phyloP scores from a whole-genome alignment of 148 eudicot genomes.

The Fagopyrum esculentum region DNA sequence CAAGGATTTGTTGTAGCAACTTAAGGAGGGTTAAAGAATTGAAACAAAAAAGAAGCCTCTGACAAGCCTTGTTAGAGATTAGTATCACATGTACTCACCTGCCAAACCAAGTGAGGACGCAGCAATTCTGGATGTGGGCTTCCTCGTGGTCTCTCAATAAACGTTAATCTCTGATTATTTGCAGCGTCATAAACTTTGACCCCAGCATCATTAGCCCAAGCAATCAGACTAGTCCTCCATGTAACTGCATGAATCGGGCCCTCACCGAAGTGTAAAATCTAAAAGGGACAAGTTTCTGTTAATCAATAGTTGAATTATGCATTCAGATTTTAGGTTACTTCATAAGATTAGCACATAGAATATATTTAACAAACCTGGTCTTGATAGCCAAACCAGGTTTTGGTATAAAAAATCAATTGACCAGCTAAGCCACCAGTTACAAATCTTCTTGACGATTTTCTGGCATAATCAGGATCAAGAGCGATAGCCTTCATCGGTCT shows the following conservation, averaged over 20 bases:
- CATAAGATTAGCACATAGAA: constrained; percentile 13
- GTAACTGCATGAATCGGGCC: constrained; percentile 94
- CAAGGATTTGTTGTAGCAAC: neutral
- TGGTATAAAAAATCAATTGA: constrained; percentile 60
- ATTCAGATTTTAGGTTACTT: neutral
- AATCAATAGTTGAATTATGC: constrained; percentile 15
- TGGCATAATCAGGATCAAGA: constrained; percentile 85
- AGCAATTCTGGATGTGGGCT: constrained; percentile 92
- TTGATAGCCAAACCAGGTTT: constrained; percentile 86
- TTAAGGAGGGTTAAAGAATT: neutral
- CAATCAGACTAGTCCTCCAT: constrained; percentile 83
- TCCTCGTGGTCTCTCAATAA: constrained; percentile 91
- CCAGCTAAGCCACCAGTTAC: constrained; percentile 98
- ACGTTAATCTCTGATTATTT: constrained; percentile 73
- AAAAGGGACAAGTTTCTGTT: constrained; percentile 13
- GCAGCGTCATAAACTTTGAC: constrained; percentile 92
- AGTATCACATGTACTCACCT: constrained; percentile 33
- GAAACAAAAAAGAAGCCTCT: neutral
- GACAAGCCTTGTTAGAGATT: neutral
- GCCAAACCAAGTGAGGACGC: constrained; percentile 97
- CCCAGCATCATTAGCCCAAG: constrained; percentile 98
- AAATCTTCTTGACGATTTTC: constrained; percentile 73
- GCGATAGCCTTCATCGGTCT: constrained; percentile 97
- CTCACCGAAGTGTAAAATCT: constrained; percentile 96
- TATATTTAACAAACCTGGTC: constrained; percentile 59